Evolutionary conservation across 805 yeast genomes (phyloP).

Genomic region (Pichia deserticola): DNA sequence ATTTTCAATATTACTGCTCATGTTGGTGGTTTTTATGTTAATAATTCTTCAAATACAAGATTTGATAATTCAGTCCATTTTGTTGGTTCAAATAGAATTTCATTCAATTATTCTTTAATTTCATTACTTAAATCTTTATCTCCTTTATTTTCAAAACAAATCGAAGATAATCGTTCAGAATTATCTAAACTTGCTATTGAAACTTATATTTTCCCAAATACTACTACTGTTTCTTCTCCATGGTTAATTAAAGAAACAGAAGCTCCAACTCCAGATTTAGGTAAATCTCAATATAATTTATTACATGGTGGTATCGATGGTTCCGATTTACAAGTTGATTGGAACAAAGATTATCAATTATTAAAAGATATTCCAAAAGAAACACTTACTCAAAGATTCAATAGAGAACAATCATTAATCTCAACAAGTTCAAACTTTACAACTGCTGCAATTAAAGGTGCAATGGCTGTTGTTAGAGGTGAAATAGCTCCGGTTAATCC

Average conservation of each 20-base stretch:
- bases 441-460: conserved; percentile 68
- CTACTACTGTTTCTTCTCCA: conserved; percentile 57
- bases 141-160: conserved; percentile 47
- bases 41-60: conserved; percentile 54
- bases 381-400: conserved; percentile 51
- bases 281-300: conserved; percentile 50
- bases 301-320: conserved; percentile 54
- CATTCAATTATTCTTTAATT: conserved; percentile 41
- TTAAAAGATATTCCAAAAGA: conserved; percentile 61
- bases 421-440: conserved; percentile 73
- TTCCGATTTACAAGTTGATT: conserved; percentile 56
- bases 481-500: conserved; percentile 76
- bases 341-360: conserved; percentile 88
- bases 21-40: conserved; percentile 71
- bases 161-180: conserved; percentile 43
- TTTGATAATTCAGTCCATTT: conserved; percentile 55
- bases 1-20: conserved; percentile 71
- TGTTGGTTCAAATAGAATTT: conserved; percentile 26
- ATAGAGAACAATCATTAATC: conserved; percentile 68
- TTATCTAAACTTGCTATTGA: conserved; percentile 42
- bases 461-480: conserved; percentile 66
- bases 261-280: conserved; percentile 41
- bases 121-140: conserved; percentile 60
- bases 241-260: conserved; percentile 52
- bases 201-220: conserved; percentile 54